Conservation (phyloP, 2,329 filamentous ascomycete genomes). For the Hysterium pulicare region DNA sequence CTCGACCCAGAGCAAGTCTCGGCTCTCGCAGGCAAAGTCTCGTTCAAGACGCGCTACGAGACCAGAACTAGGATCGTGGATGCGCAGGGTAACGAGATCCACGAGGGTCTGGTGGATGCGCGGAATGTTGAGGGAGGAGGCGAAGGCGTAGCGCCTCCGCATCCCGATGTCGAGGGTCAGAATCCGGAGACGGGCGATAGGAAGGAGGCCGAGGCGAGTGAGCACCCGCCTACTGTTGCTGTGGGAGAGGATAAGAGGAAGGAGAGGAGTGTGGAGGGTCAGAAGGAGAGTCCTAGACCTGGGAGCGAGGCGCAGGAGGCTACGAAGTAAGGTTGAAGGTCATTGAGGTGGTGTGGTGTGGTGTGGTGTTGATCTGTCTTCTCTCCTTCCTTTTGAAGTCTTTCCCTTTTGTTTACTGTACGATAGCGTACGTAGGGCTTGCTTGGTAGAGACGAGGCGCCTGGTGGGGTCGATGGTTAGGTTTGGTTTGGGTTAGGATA, state of each 20-base stretch:
- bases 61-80: conserved; percentile 86
- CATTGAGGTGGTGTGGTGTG: neutral
- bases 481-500: too few relatives aligned
- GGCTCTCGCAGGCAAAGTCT: conserved; percentile 83
- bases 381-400: neutral
- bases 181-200: conserved; percentile 55
- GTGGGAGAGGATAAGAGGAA: conserved; percentile 42
- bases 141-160: conserved; percentile 47
- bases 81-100: conserved; percentile 73
- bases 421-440: neutral
- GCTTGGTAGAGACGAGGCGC: conserved; percentile 1
- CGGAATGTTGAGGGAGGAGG: conserved; percentile 27
- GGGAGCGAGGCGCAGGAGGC: conserved; percentile 38
- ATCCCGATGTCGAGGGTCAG: conserved; percentile 56
- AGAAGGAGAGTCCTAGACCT: conserved; percentile 33
- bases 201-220: conserved; percentile 36
- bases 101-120: conserved; percentile 40
- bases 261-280: conserved; percentile 42
- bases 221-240: conserved; percentile 39
- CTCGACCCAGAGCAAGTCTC: conserved; percentile 80
- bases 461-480: neutral
- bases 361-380: neutral
- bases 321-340: conserved; percentile 17
- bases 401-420: conserved; percentile 1
- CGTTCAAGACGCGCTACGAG: conserved; percentile 93